phyloP scores from a whole-genome alignment of 83 land plant species.

The Diphasiastrum complanatum region DNA sequence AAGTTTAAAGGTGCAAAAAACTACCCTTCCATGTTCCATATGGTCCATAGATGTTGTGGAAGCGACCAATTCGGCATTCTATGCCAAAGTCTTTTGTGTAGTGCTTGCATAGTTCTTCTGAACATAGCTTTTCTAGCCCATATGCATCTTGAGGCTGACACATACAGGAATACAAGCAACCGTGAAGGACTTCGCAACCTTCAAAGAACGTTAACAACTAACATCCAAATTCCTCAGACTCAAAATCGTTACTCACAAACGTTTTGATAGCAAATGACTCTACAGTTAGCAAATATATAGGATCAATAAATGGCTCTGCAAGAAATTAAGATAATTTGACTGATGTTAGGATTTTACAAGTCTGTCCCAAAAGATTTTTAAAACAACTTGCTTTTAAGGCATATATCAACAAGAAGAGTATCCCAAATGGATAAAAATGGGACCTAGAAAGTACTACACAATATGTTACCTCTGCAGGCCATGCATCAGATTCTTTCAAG shows the following conservation, averaged over 20 bases:
- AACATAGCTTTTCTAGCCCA: conserved; percentile 86
- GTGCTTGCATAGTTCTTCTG: conserved; percentile 90
- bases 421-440: too few relatives aligned
- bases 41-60: conserved; percentile 94
- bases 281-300: too few relatives aligned
- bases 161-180: neutral
- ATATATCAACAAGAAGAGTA: neutral
- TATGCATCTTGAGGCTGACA: conserved; percentile 98
- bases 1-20: too few relatives aligned
- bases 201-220: neutral
- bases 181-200: neutral
- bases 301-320: too few relatives aligned
- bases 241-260: too few relatives aligned
- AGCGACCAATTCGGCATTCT: conserved; percentile 86
- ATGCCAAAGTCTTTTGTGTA: conserved; percentile 90
- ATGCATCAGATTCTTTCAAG: conserved; percentile 92
- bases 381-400: too few relatives aligned
- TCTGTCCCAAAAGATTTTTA: too few relatives aligned
- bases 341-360: too few relatives aligned
- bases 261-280: too few relatives aligned
- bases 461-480: conserved; percentile 84
- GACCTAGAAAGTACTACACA: too few relatives aligned
- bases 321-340: too few relatives aligned
- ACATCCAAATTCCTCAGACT: too few relatives aligned
- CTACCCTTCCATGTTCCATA: conserved; percentile 94